Evolutionary conservation across 495 filamentous ascomycete genomes (phyloP), one percentile per base, ranked within the genome.

Genomic region (Penicillium cinerascens): DNA sequence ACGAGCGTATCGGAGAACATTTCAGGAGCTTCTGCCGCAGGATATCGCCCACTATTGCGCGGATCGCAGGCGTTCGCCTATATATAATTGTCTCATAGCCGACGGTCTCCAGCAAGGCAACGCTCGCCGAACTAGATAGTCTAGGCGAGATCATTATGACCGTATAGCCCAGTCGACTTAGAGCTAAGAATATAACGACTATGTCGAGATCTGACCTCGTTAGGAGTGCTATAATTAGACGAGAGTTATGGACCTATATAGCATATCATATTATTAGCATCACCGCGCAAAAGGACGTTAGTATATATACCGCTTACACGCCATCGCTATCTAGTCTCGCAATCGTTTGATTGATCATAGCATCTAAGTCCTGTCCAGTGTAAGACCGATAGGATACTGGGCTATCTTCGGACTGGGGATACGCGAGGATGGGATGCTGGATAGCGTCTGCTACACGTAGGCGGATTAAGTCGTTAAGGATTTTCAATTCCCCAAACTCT

Each of bases 141-240:
- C 83, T 77, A 13, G 80, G 79, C 1, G 83, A 87, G 8, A 87
- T 64, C 54, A 81, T 77, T 56, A 87, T 72, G 18, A 77, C 71
- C 6, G 76, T 80, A 52, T 79, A 82, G 20, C 82, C 83, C 3
- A 84, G 62, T 17, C 82, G 73, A 45, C 73, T 76, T 4, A 86
- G 68, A 1, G 81, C 83, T 44, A 83, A 82, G 37, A 83, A 74
- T 1, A 76, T 74, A 44, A 82, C 49, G 3, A 81, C 66, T 68
- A 81, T 84, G 35, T 78, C 76, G 5, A 85, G 56, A 51, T 83
- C 77, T 3, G 82, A 82, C 20, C 66, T 59, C 0, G 77, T 78
- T 15, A 82, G 71, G 1, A 85, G 57, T 4, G 78, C 82, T 21
- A 86, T 72, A 17, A 69, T 69, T 20, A 60, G 60, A 29, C 52